phyloP scores from a whole-genome alignment of 2,329 filamentous ascomycete species.

The Cladophialophora bantiana region DNA sequence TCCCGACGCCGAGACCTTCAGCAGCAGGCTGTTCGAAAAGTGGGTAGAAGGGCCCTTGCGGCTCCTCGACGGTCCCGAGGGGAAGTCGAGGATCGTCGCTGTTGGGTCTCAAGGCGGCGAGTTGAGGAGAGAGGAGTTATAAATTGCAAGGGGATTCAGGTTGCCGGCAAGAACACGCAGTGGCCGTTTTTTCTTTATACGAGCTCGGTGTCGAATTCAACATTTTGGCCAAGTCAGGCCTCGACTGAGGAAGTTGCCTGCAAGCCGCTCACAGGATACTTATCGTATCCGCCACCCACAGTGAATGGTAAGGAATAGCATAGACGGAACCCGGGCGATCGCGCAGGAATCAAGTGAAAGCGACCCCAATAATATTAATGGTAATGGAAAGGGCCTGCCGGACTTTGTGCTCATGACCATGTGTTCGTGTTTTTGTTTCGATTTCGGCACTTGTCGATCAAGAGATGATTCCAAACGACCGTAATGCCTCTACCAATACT shows the following conservation, averaged over 20 bases:
- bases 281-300: neutral
- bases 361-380: no score
- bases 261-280: neutral
- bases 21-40: conserved; percentile 10
- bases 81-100: conserved; percentile 16
- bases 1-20: conserved; percentile 14
- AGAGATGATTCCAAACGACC: neutral
- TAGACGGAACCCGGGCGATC: neutral
- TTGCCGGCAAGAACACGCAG: neutral
- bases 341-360: neutral
- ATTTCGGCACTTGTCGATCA: neutral
- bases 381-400: no score
- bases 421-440: neutral
- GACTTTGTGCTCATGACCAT: neutral
- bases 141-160: neutral
- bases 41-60: conserved; percentile 8
- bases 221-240: neutral
- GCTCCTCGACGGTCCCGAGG: conserved; percentile 14
- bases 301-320: neutral
- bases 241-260: neutral
- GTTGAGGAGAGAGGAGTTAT: conserved; percentile 23
- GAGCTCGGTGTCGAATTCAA: neutral
- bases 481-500: neutral
- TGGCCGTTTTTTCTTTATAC: neutral
- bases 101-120: conserved; percentile 15